Evolutionary conservation across 2,329 filamentous ascomycete genomes (phyloP).

Genomic region (Beauveria bassiana): DNA sequence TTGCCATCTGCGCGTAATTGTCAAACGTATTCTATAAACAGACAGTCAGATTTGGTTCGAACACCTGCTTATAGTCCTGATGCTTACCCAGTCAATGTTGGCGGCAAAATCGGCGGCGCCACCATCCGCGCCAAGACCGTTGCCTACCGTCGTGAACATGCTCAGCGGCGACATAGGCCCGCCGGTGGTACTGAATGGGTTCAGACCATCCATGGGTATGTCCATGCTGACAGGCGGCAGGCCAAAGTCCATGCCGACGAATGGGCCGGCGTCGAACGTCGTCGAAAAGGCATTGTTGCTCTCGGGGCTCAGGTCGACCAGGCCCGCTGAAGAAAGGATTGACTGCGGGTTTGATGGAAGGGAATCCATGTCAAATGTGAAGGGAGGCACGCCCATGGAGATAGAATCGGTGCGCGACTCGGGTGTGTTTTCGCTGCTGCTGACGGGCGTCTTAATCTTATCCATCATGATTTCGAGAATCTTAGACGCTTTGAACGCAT

Average conservation of each 20-base stretch:
- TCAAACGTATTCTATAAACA: conserved; percentile 44
- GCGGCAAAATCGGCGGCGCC: conserved; percentile 35
- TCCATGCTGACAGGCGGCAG: conserved; percentile 25
- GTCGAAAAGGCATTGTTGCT: conserved; percentile 22
- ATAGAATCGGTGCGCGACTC: conserved; percentile 13
- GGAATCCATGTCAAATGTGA: conserved; percentile 32
- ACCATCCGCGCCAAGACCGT: conserved; percentile 13
- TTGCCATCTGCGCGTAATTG: conserved; percentile 46
- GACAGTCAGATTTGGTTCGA: conserved; percentile 18
- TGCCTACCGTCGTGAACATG: conserved; percentile 42
- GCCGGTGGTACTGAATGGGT: conserved; percentile 14
- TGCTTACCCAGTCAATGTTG: conserved; percentile 53
- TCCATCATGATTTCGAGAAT: conserved; percentile 78
- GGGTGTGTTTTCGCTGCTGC: conserved; percentile 11
- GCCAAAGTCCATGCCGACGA: conserved; percentile 38
- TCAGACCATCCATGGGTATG: conserved; percentile 24
- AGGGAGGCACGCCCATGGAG: conserved; percentile 17
- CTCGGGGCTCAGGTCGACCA: conserved; percentile 20
- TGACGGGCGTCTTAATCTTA: conserved; percentile 48
- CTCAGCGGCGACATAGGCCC: conserved; percentile 38
- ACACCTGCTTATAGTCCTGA: background rate
- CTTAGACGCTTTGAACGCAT: conserved; percentile 79
- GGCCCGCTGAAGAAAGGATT: conserved; percentile 19
- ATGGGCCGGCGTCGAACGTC: conserved; percentile 29
- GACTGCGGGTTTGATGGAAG: conserved; percentile 18